A percentile compares a stretch with the other conserved stretches of the same genome.
Conservation (phyloP, 2,329 filamentous ascomycete species). For the Talaromyces funiculosus region DNA sequence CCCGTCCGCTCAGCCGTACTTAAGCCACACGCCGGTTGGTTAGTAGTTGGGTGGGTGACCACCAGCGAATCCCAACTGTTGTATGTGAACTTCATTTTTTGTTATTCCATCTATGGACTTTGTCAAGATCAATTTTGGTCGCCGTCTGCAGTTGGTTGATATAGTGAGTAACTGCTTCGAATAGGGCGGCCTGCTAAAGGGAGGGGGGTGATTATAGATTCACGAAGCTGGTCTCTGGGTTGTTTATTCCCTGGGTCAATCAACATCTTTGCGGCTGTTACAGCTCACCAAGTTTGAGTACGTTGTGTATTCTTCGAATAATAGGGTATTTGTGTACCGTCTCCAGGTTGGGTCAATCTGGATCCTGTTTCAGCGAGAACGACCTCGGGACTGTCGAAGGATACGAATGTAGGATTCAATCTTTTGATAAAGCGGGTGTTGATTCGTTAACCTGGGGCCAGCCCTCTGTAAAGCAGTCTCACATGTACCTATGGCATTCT, state of each 20-base stretch:
- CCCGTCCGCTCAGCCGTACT: slow-evolving; percentile 46
- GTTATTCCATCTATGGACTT: no score
- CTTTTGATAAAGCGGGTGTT: slow-evolving; percentile 11
- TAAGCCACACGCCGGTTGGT: slow-evolving; percentile 43
- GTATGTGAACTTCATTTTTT: slow-evolving; percentile 25
- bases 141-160: no score
- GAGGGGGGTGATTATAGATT: no score
- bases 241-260: no score
- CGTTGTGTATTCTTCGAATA: neutral
- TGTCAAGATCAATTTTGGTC: no score
- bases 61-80: slow-evolving; percentile 44
- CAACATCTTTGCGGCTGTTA: neutral
- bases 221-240: no score
- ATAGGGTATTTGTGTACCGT: neutral
- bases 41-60: slow-evolving; percentile 46
- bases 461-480: slow-evolving; percentile 2
- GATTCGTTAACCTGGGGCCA: slow-evolving; percentile 5
- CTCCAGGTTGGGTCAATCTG: neutral
- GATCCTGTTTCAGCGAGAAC: neutral
- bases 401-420: neutral
- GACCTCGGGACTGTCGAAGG: neutral
- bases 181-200: no score
- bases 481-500: slow-evolving; percentile 11
- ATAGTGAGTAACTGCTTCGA: no score
- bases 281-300: neutral